Base-by-base conservation (phyloP, 2,329 filamentous ascomycete species). In the Pezicula neosporulosa region DNA sequence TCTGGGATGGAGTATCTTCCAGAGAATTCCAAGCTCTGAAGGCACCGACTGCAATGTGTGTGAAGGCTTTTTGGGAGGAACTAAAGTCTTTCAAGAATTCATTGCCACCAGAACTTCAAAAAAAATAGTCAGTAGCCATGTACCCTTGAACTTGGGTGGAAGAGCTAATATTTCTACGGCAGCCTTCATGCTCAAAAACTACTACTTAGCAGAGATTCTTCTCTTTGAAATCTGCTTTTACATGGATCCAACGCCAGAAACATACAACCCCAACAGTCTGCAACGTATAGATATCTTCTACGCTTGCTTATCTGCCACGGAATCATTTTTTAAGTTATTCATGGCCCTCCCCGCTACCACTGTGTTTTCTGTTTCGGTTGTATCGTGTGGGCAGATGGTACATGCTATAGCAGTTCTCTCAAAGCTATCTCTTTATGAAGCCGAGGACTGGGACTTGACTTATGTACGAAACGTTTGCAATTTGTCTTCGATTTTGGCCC, bases 381-480 rank as follows among this genome's bases (percentile, higher is more conserved):
- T 45, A 6, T 12, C 35, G 18, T 42, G 28, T 9, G 24, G 18
- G 5, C 53, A 55, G 28, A 52, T 52, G 18, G 44, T 47, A 24
- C 48, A 46, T 35, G 45, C 39, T 9, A 50, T 55, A 33, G 48
- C 48, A 33, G 47, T 43, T 15, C 41, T 55, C 30, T 55, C 53
- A 6, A 52, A 50, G 24, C 36, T 55, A 2, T 49, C 50, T 21
- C 43, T 55, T 12, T 55, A 52, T 24, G 18, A 44, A 9, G 53
- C 42, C 43, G 53, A 55, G 5, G 53, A 52, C 21, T 55, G 53
- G 53, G 39, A 55, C 35, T 12, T n/a, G n/a, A 44, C 24, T 18
- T 21, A 44, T 37, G 38, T 48, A 13, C 42, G 42, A 16, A 30
- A 6, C 21, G 27, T 27, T 28, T 16, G 10, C 4, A 21, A 44